These are phyloP conservation scores for Spatholobus suberectus DNA, from an alignment of 306 rosid species.

Conservation along the genomic window DNA sequence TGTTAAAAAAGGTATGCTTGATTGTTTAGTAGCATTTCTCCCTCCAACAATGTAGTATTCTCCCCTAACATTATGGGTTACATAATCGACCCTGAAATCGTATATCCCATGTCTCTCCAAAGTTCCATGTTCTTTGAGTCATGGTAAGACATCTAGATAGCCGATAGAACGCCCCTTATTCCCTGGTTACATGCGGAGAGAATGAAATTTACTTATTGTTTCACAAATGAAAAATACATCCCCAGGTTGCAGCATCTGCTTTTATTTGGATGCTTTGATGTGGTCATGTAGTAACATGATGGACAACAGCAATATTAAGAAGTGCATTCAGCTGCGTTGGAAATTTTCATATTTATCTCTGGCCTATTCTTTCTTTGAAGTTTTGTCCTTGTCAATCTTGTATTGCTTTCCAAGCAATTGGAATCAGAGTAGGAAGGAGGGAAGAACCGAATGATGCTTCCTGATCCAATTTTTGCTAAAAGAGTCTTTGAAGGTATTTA, in stretches of 20 bases:
- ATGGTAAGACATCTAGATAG: background rate
- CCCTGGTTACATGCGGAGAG: background rate
- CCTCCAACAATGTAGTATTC: no score
- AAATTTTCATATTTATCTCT: background rate
- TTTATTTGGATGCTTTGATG: conserved; percentile 6
- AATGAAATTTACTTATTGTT: background rate
- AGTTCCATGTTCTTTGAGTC: background rate
- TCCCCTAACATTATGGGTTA: no score
- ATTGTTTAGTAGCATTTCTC: no score
- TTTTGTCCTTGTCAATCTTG: background rate
- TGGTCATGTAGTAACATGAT: background rate
- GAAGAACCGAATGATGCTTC: background rate
- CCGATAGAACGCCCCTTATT: background rate
- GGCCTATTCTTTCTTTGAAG: background rate
- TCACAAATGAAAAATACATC: background rate
- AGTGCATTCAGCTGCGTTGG: background rate
- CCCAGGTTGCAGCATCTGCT: background rate
- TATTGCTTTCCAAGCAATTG: background rate
- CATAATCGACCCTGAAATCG: background rate
- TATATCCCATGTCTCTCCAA: background rate
- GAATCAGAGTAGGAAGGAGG: background rate
- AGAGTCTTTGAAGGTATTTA: no score
- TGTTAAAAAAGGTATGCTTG: no score
- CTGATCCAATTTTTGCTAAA: background rate
- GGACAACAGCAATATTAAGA: background rate